Conservation (phyloP, 1,139 yeast species). For the Suhomyces ambrosiae region DNA sequence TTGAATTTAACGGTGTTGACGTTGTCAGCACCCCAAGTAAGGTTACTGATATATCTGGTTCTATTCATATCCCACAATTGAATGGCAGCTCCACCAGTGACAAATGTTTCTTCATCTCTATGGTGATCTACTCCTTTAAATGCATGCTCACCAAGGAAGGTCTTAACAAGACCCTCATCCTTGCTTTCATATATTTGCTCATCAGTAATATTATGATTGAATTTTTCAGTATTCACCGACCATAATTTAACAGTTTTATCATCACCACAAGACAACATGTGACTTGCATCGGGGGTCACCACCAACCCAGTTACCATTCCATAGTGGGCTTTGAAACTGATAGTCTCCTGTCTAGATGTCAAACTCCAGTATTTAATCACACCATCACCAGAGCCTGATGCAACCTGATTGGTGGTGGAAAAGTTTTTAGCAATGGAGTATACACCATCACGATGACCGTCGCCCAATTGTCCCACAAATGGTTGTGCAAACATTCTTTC, state of each 20-base stretch:
- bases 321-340: constrained; percentile 84
- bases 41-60: constrained; percentile 70
- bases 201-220: constrained; percentile 38
- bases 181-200: constrained; percentile 35
- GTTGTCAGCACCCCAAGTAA: constrained; percentile 97
- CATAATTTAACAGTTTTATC: constrained; percentile 90
- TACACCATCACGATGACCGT: constrained; percentile 96
- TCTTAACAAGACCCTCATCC: constrained; percentile 60
- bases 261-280: constrained; percentile 81
- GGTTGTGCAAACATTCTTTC: constrained; percentile 98
- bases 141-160: constrained; percentile 82
- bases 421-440: constrained; percentile 84
- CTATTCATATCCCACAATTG: constrained; percentile 89
- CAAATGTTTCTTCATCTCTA: constrained; percentile 69
- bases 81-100: constrained; percentile 88
- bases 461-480: constrained; percentile 90
- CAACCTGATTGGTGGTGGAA: constrained; percentile 68
- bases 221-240: constrained; percentile 54
- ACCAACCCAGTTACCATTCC: constrained; percentile 88
- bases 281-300: constrained; percentile 67
- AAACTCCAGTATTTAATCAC: constrained; percentile 91
- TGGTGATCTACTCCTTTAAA: constrained; percentile 89
- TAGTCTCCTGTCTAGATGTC: constrained; percentile 68
- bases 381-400: constrained; percentile 96
- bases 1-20: constrained; percentile 82